These are phyloP conservation scores for Ganoderma lucidum DNA, from an alignment of 1,284 basidiomycete genomes.

Conservation along the genomic window DNA sequence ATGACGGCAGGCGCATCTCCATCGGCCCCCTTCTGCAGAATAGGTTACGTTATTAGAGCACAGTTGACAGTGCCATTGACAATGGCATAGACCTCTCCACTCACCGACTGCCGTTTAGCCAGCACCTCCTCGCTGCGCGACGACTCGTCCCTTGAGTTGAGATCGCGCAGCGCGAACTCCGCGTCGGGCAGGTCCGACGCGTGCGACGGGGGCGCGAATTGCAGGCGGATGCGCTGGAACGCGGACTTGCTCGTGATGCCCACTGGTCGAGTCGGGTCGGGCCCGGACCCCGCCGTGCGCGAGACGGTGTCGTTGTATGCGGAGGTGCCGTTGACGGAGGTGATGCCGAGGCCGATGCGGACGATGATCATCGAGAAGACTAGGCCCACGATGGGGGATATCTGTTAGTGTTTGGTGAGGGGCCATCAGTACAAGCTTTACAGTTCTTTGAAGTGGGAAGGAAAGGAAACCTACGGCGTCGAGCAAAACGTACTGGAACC, in stretches of 20 bases:
- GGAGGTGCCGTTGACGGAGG: conserved; percentile 6
- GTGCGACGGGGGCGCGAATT: conserved; percentile 3
- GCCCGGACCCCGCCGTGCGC: background rate
- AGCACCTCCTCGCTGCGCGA: background rate
- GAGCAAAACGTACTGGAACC: conserved; percentile 49
- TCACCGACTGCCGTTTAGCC: background rate
- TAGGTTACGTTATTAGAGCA: background rate
- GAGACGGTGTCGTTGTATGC: background rate
- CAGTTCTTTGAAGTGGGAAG: background rate
- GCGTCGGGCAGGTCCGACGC: background rate
- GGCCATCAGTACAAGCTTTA: background rate
- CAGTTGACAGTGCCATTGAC: background rate
- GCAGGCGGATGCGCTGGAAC: conserved; percentile 5
- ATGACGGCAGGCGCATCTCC: background rate
- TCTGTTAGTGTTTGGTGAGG: conserved; percentile 1
- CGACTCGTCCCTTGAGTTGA: background rate
- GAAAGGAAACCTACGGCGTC: conserved; percentile 45
- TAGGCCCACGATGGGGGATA: conserved; percentile 23
- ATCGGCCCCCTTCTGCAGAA: background rate
- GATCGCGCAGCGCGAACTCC: conserved; percentile 2
- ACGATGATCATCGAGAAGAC: conserved; percentile 29
- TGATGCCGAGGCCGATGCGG: conserved; percentile 25
- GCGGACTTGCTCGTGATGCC: conserved; percentile 10
- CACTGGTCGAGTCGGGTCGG: background rate
- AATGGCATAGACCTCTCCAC: background rate